Conservation (phyloP, 306 rosid genomes). For the Dryas drummondii region DNA sequence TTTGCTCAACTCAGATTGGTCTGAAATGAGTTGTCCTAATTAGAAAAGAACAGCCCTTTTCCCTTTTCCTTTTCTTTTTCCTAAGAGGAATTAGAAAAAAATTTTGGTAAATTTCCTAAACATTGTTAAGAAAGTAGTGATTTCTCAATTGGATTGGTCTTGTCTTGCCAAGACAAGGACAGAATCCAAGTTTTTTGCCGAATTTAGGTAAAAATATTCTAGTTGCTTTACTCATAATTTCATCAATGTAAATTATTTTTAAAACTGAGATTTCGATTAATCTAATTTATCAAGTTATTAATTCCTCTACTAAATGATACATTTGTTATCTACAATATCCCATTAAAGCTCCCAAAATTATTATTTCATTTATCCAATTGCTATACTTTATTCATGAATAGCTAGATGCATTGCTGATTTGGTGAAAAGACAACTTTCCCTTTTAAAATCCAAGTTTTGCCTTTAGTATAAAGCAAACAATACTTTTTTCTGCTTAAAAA, state of each 20-base stretch:
- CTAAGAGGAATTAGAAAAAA: neutral
- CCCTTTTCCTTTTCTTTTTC: neutral
- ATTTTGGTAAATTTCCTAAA: no score
- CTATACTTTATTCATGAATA: neutral
- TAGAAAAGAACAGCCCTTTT: constrained; percentile 11
- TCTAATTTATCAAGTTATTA: neutral
- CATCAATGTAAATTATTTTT: neutral
- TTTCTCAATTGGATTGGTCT: no score
- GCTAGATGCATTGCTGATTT: neutral
- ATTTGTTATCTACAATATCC: neutral
- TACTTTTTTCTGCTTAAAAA: no score
- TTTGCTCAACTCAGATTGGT: constrained; percentile 15
- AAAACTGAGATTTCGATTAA: neutral
- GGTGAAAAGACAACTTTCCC: no score
- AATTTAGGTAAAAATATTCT: no score
- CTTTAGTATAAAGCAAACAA: no score
- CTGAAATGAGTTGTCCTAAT: constrained; percentile 28
- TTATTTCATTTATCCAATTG: neutral
- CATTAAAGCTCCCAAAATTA: neutral
- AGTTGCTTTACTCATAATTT: no score
- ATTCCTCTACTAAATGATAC: neutral
- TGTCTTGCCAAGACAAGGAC: no score
- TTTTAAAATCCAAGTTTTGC: neutral
- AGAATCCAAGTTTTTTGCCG: no score
- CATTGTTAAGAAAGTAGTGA: no score